Percentiles rank a stretch among this genome's conserved stretches.
Evolutionary conservation across 2,329 filamentous ascomycete genomes (phyloP).

Genomic region (Amesomyces nigricolor): DNA sequence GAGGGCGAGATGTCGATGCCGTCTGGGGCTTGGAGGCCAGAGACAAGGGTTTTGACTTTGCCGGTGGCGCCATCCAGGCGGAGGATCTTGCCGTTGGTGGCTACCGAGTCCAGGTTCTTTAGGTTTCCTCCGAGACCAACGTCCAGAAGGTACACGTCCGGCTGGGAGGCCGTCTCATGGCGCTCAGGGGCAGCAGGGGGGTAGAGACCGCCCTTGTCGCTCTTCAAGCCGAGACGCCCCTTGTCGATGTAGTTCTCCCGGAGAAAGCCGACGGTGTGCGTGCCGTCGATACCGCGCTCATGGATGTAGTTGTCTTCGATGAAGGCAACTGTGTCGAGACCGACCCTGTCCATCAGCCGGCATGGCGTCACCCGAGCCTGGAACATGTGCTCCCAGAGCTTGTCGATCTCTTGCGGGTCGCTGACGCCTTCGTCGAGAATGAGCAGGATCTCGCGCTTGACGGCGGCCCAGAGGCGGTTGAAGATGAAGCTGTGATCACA

Average conservation of each 20-base stretch:
- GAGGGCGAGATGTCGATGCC: conserved; percentile 37
- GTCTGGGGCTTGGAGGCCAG: conserved; percentile 34
- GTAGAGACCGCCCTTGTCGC: conserved; percentile 35
- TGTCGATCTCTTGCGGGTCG: conserved; percentile 37
- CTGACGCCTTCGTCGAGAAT: conserved; percentile 46
- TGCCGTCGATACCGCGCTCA: conserved; percentile 38
- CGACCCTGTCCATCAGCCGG: conserved; percentile 29
- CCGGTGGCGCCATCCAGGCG: neutral
- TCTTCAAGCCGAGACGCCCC: conserved; percentile 43
- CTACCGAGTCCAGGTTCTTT: neutral
- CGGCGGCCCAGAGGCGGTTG: conserved; percentile 27
- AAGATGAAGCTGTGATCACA: conserved; percentile 38
- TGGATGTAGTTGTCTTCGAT: conserved; percentile 49
- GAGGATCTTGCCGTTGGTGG: conserved; percentile 16
- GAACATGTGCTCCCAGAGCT: conserved; percentile 32
- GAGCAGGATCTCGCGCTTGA: conserved; percentile 27
- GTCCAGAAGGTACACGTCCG: conserved; percentile 25
- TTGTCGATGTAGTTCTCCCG: conserved; percentile 37
- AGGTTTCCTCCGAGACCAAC: conserved; percentile 20
- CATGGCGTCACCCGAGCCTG: no score
- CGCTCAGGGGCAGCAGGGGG: conserved; percentile 16
- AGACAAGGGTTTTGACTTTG: conserved; percentile 19
- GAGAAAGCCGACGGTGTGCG: conserved; percentile 41
- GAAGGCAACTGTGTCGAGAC: conserved; percentile 47
- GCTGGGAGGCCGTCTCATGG: neutral